Conservation (phyloP, 805 yeast genomes). For the Saccharomyces jurei region DNA sequence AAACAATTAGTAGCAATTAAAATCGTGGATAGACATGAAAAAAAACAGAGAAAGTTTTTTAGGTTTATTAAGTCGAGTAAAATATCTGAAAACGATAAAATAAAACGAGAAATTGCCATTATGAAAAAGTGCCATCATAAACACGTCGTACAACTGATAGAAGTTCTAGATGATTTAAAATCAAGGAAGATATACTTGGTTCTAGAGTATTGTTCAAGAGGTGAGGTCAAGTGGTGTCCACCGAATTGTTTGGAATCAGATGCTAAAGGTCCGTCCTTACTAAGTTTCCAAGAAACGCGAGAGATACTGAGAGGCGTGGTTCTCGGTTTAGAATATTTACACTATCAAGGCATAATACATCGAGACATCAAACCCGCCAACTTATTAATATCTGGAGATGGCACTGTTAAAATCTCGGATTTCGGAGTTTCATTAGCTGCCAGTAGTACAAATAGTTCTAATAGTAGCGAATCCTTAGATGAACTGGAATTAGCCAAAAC, state of each 20-base stretch:
- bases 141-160: conserved; percentile 78
- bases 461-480: conserved; percentile 23
- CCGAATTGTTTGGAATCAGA: conserved; percentile 33
- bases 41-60: conserved; percentile 34
- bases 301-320: conserved; percentile 75
- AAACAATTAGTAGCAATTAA: conserved; percentile 81
- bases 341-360: conserved; percentile 84
- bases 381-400: conserved; percentile 58
- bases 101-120: conserved; percentile 83
- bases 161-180: conserved; percentile 78
- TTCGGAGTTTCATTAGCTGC: conserved; percentile 78
- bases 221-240: conserved; percentile 77
- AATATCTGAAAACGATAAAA: conserved; percentile 52
- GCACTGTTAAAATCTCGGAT: conserved; percentile 85
- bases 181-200: conserved; percentile 85
- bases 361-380: conserved; percentile 96
- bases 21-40: conserved; percentile 68
- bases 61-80: conserved; percentile 32
- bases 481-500: conserved; percentile 89
- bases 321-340: conserved; percentile 82
- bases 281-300: conserved; percentile 60
- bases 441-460: conserved; percentile 9
- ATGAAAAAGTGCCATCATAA: conserved; percentile 90
- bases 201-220: conserved; percentile 80
- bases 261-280: conserved; percentile 51